Conservation (phyloP, 208 protist species). For the Balamuthia mandrillaris region DNA sequence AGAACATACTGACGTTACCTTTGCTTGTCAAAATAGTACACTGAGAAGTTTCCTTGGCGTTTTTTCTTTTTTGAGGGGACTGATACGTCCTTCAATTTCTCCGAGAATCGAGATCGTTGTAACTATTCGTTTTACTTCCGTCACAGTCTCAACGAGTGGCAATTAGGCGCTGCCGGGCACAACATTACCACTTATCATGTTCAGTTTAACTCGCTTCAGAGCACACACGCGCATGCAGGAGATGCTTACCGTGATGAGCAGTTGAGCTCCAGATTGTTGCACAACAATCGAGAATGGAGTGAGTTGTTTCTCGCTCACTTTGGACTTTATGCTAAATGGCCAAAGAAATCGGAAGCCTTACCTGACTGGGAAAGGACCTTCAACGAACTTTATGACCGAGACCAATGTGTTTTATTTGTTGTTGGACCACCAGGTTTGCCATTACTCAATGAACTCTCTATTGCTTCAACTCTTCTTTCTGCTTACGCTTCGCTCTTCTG, state of each 20-base stretch:
- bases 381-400: neutral
- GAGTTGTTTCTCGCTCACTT: neutral
- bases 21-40: neutral
- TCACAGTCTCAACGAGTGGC: neutral
- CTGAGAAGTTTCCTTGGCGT: neutral
- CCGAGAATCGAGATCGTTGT: slow-evolving; percentile 8
- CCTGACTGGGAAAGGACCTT: neutral
- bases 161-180: neutral
- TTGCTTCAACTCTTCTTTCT: neutral
- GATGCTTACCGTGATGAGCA: neutral
- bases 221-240: neutral
- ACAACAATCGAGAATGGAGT: too few species aligned
- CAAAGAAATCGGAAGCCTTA: neutral
- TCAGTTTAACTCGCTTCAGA: too few species aligned
- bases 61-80: neutral
- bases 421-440: neutral
- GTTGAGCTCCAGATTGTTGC: too few species aligned
- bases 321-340: neutral
- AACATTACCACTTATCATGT: neutral
- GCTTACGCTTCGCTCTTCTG: neutral
- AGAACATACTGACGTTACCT: neutral
- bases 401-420: neutral
- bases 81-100: neutral
- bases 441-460: too few species aligned
- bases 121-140: neutral